A percentile compares a stretch with the other conserved stretches of the same genome.
Conservation (phyloP, 768 basidiomycete species). For the Suillus discolor region DNA sequence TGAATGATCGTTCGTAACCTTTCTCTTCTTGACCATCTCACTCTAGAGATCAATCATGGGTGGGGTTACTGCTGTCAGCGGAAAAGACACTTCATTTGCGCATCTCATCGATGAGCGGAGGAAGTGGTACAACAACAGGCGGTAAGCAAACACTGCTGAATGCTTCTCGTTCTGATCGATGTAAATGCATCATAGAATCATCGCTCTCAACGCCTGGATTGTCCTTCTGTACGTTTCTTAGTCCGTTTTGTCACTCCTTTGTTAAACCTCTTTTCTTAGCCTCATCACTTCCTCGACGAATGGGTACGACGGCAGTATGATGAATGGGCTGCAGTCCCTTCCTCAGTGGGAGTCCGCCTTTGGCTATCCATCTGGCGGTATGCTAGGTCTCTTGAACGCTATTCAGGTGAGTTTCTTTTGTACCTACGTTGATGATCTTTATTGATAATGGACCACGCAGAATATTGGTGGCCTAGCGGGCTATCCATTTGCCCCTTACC, state of each 20-base stretch:
- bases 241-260: conserved; percentile 3
- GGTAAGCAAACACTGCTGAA: conserved; percentile 40
- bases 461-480: conserved; percentile 71
- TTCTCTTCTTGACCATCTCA: conserved; percentile 14
- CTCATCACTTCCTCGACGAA: conserved; percentile 77
- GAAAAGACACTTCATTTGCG: conserved; percentile 38
- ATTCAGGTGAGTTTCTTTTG: conserved; percentile 54
- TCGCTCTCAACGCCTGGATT: conserved; percentile 70
- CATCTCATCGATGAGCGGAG: conserved; percentile 65
- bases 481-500: conserved; percentile 70
- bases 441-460: conserved; percentile 33
- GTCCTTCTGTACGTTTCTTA: conserved; percentile 52
- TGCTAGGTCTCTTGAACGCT: conserved; percentile 70
- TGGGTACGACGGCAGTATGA: conserved; percentile 78
- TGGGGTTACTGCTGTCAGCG: conserved; percentile 42
- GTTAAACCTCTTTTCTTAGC: conserved; percentile 32
- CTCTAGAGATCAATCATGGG: conserved; percentile 45
- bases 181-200: conserved; percentile 42
- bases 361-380: conserved; percentile 54
- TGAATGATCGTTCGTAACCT: conserved; percentile 15
- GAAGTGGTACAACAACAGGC: conserved; percentile 78
- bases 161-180: neutral
- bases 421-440: neutral
- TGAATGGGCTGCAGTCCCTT: conserved; percentile 78
- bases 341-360: conserved; percentile 66